These are phyloP conservation scores for Aphanomyces cochlioides DNA, from an alignment of 352 stramenopile species.

Conservation along the genomic window DNA sequence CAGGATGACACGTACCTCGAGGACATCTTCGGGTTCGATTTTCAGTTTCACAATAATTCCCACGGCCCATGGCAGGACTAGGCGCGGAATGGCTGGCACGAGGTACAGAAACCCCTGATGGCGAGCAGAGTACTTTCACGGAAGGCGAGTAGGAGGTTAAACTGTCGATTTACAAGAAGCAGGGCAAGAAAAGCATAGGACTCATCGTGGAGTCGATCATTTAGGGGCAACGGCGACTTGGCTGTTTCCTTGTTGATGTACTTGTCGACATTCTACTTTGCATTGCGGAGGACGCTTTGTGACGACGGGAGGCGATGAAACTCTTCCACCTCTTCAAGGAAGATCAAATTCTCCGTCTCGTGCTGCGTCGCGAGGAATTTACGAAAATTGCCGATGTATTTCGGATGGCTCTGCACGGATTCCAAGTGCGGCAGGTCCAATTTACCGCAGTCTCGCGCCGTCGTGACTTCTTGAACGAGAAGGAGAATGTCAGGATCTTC, in stretches of 20 bases:
- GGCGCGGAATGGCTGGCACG: no score
- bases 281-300: constrained; percentile 74
- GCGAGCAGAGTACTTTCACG: no score
- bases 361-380: constrained; percentile 69
- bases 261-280: constrained; percentile 83
- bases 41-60: no score
- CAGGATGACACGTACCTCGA: no score
- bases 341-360: constrained; percentile 74
- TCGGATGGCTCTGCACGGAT: neutral
- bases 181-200: no score
- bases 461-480: constrained; percentile 28
- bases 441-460: neutral
- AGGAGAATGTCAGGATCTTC: neutral
- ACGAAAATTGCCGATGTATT: constrained; percentile 53
- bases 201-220: constrained; percentile 45
- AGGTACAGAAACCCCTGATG: no score
- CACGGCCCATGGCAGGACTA: no score
- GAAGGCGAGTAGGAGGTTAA: no score
- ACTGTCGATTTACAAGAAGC: no score
- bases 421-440: neutral
- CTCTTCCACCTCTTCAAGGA: constrained; percentile 73
- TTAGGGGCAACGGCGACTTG: constrained; percentile 47
- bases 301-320: constrained; percentile 72
- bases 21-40: no score
- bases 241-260: constrained; percentile 62